Evolutionary conservation across 495 filamentous ascomycete genomes (phyloP).

Genomic region (Talaromyces borbonicus): DNA sequence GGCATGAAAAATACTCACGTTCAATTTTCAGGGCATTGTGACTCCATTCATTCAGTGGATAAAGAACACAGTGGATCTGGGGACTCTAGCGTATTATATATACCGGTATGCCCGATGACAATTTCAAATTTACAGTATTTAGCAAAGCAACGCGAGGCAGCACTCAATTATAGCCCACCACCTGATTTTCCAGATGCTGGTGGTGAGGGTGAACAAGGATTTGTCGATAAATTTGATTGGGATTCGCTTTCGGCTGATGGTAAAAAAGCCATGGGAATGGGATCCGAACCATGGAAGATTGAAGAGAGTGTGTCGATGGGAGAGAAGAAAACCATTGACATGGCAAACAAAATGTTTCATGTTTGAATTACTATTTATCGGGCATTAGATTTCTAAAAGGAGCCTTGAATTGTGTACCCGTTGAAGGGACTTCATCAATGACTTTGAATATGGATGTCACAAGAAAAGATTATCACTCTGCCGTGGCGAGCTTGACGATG

Average conservation of each 20-base stretch:
- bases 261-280: conserved; percentile 40
- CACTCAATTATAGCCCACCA: conserved; percentile 11
- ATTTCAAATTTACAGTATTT: conserved; percentile 53
- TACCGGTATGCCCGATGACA: conserved; percentile 63
- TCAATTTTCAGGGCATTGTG: conserved; percentile 5
- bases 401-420: too few relatives aligned
- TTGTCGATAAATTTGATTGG: conserved; percentile 9
- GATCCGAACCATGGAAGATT: conserved; percentile 20
- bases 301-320: neutral
- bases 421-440: too few relatives aligned
- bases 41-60: conserved; percentile 44
- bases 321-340: neutral
- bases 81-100: conserved; percentile 67
- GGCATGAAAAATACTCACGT: neutral
- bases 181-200: conserved; percentile 50
- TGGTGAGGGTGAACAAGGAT: conserved; percentile 29
- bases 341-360: neutral
- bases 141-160: conserved; percentile 42
- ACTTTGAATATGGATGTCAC: too few relatives aligned
- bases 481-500: too few relatives aligned
- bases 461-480: too few relatives aligned
- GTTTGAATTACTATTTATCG: too few relatives aligned
- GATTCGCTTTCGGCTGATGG: conserved; percentile 22
- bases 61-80: conserved; percentile 48
- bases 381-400: too few relatives aligned